Base-by-base conservation (phyloP, 805 yeast species). In the Candida schatavii region DNA sequence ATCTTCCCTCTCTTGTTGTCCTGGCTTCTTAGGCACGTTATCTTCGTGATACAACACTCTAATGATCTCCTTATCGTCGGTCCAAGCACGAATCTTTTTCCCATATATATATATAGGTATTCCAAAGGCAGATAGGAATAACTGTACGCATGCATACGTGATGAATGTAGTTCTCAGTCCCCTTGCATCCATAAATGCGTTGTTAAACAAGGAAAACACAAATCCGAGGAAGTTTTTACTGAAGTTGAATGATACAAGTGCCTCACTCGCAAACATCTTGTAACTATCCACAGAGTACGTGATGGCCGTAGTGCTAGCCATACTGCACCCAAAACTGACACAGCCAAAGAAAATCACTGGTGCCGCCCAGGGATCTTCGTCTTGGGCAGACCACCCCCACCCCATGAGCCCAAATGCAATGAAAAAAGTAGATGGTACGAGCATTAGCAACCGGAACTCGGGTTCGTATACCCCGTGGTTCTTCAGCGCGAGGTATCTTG, bases 391-490 rank as follows among this genome's bases (percentile, higher is more conserved):
- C 84, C 85, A 80, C 3, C 85, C 85, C 52, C 75, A 80, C 4
- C 84, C 85, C 69, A 80, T 73, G 34, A 79, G 61, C 2, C 85
- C 85, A 32, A 76, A 62, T 2, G 75, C 43, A 9, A 76, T 46
- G 43, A 70, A 56, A 15, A 77, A 72, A 0, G 67, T 57, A 9
- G 67, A 55, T 1, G 82, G 82, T 11, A 75, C 27, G 17, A 77
- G 57, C 82, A 79, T 75, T 19, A 78, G 45, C 27, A 79, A 60
- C 25, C 85, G 64, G 53, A 75, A 78, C 55, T 80, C 85, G 3
- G 85, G 85, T 59, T 80, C 85, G 56, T 80, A 80, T 4, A 75
- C 55, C 2, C 85, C 85, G 18, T 64, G 52, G 46, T 80, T 80
- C 33, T 56, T 58, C n/a, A 54, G 46, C 7, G 76, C 72, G 49